These are phyloP conservation scores for Phytophthora europaea DNA, from an alignment of 352 stramenopile species.

Conservation along the genomic window DNA sequence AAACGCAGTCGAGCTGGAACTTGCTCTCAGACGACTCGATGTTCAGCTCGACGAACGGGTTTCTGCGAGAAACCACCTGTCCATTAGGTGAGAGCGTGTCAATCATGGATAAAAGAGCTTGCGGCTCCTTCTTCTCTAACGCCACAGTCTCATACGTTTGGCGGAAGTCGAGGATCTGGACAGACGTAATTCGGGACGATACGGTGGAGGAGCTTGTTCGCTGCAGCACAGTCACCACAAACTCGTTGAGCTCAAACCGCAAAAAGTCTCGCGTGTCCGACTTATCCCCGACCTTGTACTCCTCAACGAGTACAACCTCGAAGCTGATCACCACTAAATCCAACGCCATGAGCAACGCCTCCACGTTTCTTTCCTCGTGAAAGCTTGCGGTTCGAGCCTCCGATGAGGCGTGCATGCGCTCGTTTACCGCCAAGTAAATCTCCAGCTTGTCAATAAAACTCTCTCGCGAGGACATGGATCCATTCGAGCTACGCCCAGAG, in stretches of 20 bases:
- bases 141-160: constrained; percentile 36
- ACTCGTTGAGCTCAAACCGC: constrained; percentile 73
- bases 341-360: constrained; percentile 73
- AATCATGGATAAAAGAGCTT: constrained; percentile 43
- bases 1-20: constrained; percentile 63
- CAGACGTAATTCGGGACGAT: constrained; percentile 64
- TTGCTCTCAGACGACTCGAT: constrained; percentile 69
- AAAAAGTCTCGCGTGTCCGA: constrained; percentile 67
- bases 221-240: constrained; percentile 74
- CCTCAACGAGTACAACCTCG: constrained; percentile 45
- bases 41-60: constrained; percentile 58
- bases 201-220: constrained; percentile 58
- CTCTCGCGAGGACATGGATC: constrained; percentile 15
- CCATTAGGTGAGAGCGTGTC: constrained; percentile 9
- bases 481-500: constrained; percentile 29
- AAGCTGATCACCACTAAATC: constrained; percentile 77
- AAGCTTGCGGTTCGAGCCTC: constrained; percentile 55
- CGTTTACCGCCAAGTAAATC: constrained; percentile 63
- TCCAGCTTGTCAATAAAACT: constrained; percentile 52
- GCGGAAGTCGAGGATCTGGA: constrained; percentile 79
- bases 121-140: constrained; percentile 33
- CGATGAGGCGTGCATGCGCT: constrained; percentile 73
- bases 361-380: constrained; percentile 52
- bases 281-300: constrained; percentile 37
- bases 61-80: constrained; percentile 16